Evolutionary conservation across 2,329 filamentous ascomycete genomes (phyloP), one percentile per base, ranked within the genome.

Genomic region (Trichocomaceae sp.): DNA sequence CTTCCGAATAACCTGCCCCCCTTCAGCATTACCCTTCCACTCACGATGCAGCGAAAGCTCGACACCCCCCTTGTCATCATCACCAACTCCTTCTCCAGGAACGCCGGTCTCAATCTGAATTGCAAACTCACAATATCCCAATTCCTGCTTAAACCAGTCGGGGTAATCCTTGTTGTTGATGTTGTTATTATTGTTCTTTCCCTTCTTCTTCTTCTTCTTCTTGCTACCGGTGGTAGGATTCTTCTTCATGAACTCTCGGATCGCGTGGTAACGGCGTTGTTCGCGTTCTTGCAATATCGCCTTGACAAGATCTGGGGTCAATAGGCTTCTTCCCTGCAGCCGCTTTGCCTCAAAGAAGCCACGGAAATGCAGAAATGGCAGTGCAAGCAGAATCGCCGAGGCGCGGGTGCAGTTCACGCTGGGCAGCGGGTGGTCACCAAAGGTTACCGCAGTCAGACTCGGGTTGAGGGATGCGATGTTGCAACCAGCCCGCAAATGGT

Each of bases 211-310:
- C 6, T 29, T 35, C n/a, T 13, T 17, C 17, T 58, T 20, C 20
- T 55, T 54, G 17, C 46, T 33, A 26, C 23, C 35, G 2, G 17
- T 12, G 31, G 23, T 26, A 26, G 23, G 7, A 26, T 51, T 13
- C 50, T 46, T 23, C n/a, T 33, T 29, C n/a, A 23, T 49, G 33
- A 54, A 54, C 46, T 46, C 48, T 3, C 50, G 50, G 13, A 69
- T 55, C 3, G 63, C 66, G 20, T 58, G 50, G 3, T 61, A 26
- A 3, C 69, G 65, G 23, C 67, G 64, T 6, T 54, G 23, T 57
- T 71, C 69, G 4, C 69, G 63, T 53, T 66, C 63, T 3, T 57
- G 44, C 4, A 71, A 35, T 6, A 70, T 57, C 1, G 57, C 57
- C 17, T 57, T 51, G 1, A 63, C 62, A 8, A 66, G 46, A 1